A percentile compares a stretch with the other conserved stretches of the same genome.
Conservation (phyloP, 306 rosid species). For the Acacia confusa region DNA sequence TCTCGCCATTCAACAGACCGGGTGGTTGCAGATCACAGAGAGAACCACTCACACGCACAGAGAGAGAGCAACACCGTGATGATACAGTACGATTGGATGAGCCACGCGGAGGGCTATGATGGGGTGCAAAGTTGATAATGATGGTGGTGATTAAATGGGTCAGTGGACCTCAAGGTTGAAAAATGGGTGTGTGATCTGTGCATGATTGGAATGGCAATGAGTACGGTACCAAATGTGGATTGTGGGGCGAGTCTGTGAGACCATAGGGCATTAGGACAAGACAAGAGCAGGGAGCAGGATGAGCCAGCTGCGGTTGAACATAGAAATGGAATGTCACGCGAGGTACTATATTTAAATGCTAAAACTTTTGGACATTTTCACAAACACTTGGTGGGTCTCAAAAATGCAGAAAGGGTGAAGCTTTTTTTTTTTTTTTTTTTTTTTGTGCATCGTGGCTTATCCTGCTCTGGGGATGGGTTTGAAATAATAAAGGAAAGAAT, state of each 20-base stretch:
- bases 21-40: constrained; percentile 13
- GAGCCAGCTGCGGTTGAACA: constrained; percentile 29
- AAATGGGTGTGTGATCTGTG: constrained; percentile 34
- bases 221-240: constrained; percentile 29
- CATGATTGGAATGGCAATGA: constrained; percentile 46
- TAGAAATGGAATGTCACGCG: constrained; percentile 47
- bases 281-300: constrained; percentile 8
- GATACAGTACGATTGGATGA: constrained; percentile 11
- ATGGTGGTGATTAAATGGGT: constrained; percentile 42
- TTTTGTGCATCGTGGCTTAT: background rate
- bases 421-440: constrained; percentile 31
- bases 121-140: constrained; percentile 34
- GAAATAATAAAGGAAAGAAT: constrained; percentile 34
- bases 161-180: constrained; percentile 35
- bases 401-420: background rate
- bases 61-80: constrained; percentile 16
- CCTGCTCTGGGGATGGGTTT: constrained; percentile 15
- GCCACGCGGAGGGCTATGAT: constrained; percentile 21
- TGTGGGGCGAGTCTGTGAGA: background rate
- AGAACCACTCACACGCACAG: constrained; percentile 26
- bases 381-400: constrained; percentile 30
- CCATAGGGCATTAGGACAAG: constrained; percentile 19
- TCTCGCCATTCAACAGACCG: constrained; percentile 33
- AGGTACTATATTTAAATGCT: constrained; percentile 24
- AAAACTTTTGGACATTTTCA: constrained; percentile 29